These are phyloP conservation scores for Malania oleifera DNA, from an alignment of 164 flowering plant genomes.

Conservation along the genomic window DNA sequence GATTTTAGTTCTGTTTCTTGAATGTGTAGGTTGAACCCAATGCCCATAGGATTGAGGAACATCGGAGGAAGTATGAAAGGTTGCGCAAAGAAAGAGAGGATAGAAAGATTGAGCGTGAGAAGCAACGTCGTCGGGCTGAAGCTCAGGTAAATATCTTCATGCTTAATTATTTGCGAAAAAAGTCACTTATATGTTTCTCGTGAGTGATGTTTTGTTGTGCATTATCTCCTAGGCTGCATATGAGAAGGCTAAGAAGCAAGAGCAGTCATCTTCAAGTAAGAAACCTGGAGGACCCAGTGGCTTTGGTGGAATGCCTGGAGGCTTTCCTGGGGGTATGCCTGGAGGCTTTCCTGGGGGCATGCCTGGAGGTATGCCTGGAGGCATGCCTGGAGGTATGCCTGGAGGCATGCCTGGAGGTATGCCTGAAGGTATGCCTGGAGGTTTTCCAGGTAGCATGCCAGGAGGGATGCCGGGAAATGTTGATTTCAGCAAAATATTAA, in stretches of 20 bases:
- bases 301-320: constrained; percentile 51
- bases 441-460: constrained; percentile 37
- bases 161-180: neutral
- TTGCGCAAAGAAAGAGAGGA: constrained; percentile 71
- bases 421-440: constrained; percentile 51
- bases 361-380: constrained; percentile 34
- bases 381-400: constrained; percentile 41
- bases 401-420: constrained; percentile 33
- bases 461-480: constrained; percentile 80
- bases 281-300: constrained; percentile 31
- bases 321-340: constrained; percentile 68
- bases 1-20: neutral
- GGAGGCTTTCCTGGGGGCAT: constrained; percentile 57
- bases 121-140: constrained; percentile 78
- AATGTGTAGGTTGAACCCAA: constrained; percentile 82
- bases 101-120: constrained; percentile 60
- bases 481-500: constrained; percentile 86
- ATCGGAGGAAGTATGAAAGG: constrained; percentile 83
- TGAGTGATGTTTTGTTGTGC: constrained; percentile 1
- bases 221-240: constrained; percentile 69
- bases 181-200: neutral
- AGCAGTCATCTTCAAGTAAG: constrained; percentile 67
- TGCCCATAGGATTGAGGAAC: constrained; percentile 89
- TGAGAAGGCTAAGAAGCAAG: constrained; percentile 86
- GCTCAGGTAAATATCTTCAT: constrained; percentile 51